phyloP scores from a whole-genome alignment of 352 stramenopile species.

The Pythium coloratum region DNA sequence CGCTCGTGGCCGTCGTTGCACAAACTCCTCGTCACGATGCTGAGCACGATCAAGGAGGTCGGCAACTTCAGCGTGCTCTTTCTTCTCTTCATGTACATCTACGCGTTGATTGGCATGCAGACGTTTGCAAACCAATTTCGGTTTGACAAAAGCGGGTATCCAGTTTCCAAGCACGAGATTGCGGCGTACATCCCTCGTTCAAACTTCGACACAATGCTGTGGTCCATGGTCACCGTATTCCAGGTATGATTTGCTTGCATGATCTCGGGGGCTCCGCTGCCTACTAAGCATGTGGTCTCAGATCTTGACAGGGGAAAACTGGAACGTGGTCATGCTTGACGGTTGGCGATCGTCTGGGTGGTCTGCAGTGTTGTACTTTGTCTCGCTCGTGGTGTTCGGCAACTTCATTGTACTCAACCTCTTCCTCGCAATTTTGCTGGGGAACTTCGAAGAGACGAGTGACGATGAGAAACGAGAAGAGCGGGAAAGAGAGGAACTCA shows the following conservation, averaged over 20 bases:
- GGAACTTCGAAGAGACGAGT: slow-evolving; percentile 81
- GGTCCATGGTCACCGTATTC: slow-evolving; percentile 74
- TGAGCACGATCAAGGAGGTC: slow-evolving; percentile 86
- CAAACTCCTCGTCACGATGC: slow-evolving; percentile 86
- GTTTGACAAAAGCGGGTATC: slow-evolving; percentile 75
- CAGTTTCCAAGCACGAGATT: slow-evolving; percentile 33
- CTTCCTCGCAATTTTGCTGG: slow-evolving; percentile 91
- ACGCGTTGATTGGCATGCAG: slow-evolving; percentile 91
- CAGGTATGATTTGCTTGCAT: slow-evolving; percentile 31
- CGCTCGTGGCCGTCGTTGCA: slow-evolving; percentile 89
- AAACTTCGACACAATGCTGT: slow-evolving; percentile 73
- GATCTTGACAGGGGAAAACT: slow-evolving; percentile 92
- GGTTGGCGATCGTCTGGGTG: slow-evolving; percentile 49
- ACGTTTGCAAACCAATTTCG: slow-evolving; percentile 91
- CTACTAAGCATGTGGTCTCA: slow-evolving; percentile 23
- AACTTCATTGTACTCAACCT: slow-evolving; percentile 92
- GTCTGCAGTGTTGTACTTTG: slow-evolving; percentile 70
- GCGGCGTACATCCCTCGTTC: slow-evolving; percentile 44
- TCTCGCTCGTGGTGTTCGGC: slow-evolving; percentile 76
- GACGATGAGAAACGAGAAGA: slow-evolving; percentile 51
- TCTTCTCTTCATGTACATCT: slow-evolving; percentile 94
- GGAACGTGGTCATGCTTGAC: slow-evolving; percentile 91
- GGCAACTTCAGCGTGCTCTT: slow-evolving; percentile 92
- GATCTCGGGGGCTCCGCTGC: neutral
- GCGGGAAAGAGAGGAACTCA: slow-evolving; percentile 38